phyloP scores from a whole-genome alignment of 306 rosid species.

The Castanea sativa region DNA sequence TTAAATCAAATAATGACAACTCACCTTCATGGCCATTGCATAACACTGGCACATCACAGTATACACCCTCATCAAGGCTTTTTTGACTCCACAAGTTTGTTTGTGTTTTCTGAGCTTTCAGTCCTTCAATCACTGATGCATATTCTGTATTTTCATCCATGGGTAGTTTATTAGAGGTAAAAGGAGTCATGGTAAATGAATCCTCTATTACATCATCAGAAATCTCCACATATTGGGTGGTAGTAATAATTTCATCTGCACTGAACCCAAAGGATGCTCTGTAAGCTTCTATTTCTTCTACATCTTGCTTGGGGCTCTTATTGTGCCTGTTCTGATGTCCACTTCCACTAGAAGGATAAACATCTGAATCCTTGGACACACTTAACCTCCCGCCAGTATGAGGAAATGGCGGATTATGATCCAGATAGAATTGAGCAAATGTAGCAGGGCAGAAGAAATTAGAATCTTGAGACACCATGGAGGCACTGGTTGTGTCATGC shows the following conservation, averaged over 20 bases:
- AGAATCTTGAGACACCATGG: slow-evolving; percentile 77
- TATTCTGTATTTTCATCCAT: slow-evolving; percentile 58
- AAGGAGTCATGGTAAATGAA: slow-evolving; percentile 88
- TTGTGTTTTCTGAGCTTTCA: slow-evolving; percentile 46
- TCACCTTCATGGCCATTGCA: slow-evolving; percentile 69
- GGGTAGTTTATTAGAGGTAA: slow-evolving; percentile 53
- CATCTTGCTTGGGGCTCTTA: slow-evolving; percentile 92
- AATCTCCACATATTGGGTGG: slow-evolving; percentile 88
- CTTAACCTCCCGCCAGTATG: slow-evolving; percentile 92
- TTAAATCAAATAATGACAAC: slow-evolving; percentile 24
- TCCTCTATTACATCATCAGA: slow-evolving; percentile 93
- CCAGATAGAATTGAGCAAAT: slow-evolving; percentile 93
- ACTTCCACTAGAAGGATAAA: slow-evolving; percentile 66
- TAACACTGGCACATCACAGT: slow-evolving; percentile 27
- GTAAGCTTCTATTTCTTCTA: slow-evolving; percentile 95
- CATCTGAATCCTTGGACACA: slow-evolving; percentile 95
- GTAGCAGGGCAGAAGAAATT: slow-evolving; percentile 99
- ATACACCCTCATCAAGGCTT: slow-evolving; percentile 41
- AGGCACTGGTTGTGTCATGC: slow-evolving; percentile 51
- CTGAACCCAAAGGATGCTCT: slow-evolving; percentile 99
- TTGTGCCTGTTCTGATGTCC: slow-evolving; percentile 78
- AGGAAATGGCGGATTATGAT: slow-evolving; percentile 94
- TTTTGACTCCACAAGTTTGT: slow-evolving; percentile 39
- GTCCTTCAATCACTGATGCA: slow-evolving; percentile 48
- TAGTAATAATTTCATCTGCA: slow-evolving; percentile 96